Base-by-base conservation (phyloP, 2,329 filamentous ascomycete genomes). In the Biscogniauxia sp. region DNA sequence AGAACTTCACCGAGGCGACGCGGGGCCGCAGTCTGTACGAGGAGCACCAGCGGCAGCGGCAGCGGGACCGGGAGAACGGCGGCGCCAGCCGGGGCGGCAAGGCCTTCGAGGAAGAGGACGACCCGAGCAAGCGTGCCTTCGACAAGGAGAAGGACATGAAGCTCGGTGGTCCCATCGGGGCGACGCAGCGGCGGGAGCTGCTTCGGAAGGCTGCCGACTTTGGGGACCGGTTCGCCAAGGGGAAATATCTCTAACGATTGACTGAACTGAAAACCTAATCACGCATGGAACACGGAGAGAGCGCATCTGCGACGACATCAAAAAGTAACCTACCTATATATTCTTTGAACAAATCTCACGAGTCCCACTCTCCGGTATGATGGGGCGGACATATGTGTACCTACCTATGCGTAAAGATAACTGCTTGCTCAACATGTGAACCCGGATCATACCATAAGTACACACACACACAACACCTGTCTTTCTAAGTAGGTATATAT, bases 81-180 rank as follows among this genome's bases (percentile, higher is more conserved):
- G 41, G 50, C 58, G 66, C 20, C 20, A 55, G 59, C 6, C 55
- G 69, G 62, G 59, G 64, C 28, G 57, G 64, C 58, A 59, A 77
- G 64, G 77, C 72, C 6, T 79, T 83, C 19, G 86, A 88, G 64
- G 86, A 92, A 64, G 91, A 95, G 20, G 94, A 97, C 76, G 93
- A 98, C 73, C 94, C 95, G 0, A 97, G 92, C 75, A 89, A 90
- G 76, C 83, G 94, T 62, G 89, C 86, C 0, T 98, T 98, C 76
- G 92, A 97, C 77, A 84, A 88, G 64, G 92, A 97, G 75, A 98
- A 97, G 79, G 95, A 98, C 74, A 97, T 98, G 86, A 89, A 86
- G 49, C 78, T 91, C 2, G 88, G 89, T 8, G 85, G 86, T 19
- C 87, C 85, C 69, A 86, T 97, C 57, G 89, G 87, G 25, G 80